A percentile compares a stretch with the other conserved stretches of the same genome.
Conservation (phyloP, 2,329 filamentous ascomycete species). For the Colletotrichum cuscutae region DNA sequence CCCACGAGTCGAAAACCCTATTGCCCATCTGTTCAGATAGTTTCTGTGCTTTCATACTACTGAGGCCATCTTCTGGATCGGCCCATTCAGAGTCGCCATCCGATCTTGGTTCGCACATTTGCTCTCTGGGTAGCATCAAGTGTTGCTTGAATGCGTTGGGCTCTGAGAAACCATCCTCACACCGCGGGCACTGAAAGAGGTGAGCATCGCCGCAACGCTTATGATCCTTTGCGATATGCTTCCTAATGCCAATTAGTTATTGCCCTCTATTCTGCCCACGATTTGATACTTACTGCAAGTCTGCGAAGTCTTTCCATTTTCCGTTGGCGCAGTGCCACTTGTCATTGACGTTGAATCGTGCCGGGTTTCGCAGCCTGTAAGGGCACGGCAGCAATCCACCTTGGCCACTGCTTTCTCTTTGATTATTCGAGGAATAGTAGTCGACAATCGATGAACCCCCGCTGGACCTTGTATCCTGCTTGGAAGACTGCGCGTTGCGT, state of each 20-base stretch:
- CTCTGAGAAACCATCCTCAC: slow-evolving; percentile 49
- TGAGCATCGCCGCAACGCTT: slow-evolving; percentile 48
- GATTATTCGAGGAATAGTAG: background rate
- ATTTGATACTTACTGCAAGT: slow-evolving; percentile 38
- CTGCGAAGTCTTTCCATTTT: slow-evolving; percentile 52
- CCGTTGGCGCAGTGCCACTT: slow-evolving; percentile 55
- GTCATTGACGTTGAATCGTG: slow-evolving; percentile 57
- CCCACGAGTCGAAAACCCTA: slow-evolving; percentile 7
- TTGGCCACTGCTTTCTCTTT: no score
- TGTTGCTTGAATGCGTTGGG: slow-evolving; percentile 51
- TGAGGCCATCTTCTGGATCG: slow-evolving; percentile 24
- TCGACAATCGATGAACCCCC: background rate
- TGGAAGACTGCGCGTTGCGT: background rate
- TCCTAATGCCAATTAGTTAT: slow-evolving; percentile 37
- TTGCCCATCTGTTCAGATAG: background rate
- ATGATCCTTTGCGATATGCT: slow-evolving; percentile 55
- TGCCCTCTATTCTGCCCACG: background rate
- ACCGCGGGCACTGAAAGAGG: slow-evolving; percentile 51
- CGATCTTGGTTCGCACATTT: slow-evolving; percentile 47
- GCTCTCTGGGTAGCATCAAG: slow-evolving; percentile 50
- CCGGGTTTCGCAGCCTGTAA: slow-evolving; percentile 55
- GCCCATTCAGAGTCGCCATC: background rate
- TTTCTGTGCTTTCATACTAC: background rate
- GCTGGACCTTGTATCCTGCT: background rate
- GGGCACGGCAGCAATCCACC: slow-evolving; percentile 44